Conservation (phyloP, 2,329 filamentous ascomycete species). For the Ceratocystis smalleyi region DNA sequence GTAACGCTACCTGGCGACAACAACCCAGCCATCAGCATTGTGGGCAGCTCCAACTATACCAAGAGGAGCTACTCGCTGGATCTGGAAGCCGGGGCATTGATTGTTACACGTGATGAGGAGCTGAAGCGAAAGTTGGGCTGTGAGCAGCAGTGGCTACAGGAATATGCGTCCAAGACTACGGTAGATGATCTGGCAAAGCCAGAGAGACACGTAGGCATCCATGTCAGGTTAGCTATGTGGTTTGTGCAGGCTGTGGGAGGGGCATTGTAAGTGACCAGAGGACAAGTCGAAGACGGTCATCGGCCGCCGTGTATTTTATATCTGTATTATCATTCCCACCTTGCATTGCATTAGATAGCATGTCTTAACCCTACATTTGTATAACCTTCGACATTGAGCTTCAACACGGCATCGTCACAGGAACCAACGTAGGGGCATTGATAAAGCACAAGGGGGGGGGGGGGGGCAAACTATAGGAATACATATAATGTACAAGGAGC, state of each 20-base stretch:
- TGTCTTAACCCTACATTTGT: not conserved
- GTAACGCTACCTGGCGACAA: slow-evolving; percentile 53
- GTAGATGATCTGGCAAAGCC: slow-evolving; percentile 64
- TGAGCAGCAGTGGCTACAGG: slow-evolving; percentile 67
- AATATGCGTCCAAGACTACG: slow-evolving; percentile 52
- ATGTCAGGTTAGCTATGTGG: slow-evolving; percentile 86
- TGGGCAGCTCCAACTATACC: slow-evolving; percentile 93
- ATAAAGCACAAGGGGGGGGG: not conserved
- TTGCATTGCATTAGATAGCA: not conserved
- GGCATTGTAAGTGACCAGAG: slow-evolving; percentile 44
- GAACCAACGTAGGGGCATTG: not conserved
- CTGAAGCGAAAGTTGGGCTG: slow-evolving; percentile 59
- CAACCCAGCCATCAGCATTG: slow-evolving; percentile 60
- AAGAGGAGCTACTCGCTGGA: slow-evolving; percentile 85
- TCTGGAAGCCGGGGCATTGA: slow-evolving; percentile 72
- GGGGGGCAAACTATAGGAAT: not conserved
- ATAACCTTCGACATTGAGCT: not conserved
- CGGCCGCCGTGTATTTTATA: not conserved
- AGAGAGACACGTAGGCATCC: slow-evolving; percentile 70
- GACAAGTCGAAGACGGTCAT: not conserved
- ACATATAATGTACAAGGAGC: slow-evolving; percentile 16
- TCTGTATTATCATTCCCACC: slow-evolving; percentile 1
- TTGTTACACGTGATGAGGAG: slow-evolving; percentile 62
- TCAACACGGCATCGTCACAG: not conserved
- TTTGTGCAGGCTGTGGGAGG: slow-evolving; percentile 75